Evolutionary conservation across 306 rosid species (phyloP).

Genomic region (Dicorynia guianensis): DNA sequence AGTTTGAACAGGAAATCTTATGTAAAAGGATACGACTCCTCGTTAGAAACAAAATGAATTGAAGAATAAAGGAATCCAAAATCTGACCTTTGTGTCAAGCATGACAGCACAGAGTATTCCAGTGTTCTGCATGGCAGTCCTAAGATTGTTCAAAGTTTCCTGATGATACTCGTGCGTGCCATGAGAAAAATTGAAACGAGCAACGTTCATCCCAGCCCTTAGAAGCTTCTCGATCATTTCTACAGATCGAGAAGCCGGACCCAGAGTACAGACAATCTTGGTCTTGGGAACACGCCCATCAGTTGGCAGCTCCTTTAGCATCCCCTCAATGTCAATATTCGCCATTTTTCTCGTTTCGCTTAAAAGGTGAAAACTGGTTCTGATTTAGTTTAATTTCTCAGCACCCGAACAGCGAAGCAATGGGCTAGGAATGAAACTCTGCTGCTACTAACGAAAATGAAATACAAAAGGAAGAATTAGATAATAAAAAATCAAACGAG

Average conservation of each 20-base stretch:
- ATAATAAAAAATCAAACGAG: too few relatives aligned
- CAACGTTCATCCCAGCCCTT: conserved; percentile 92
- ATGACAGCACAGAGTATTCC: conserved; percentile 86
- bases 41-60: not conserved
- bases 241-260: conserved; percentile 90
- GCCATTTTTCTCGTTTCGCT: conserved; percentile 48
- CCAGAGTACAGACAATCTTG: conserved; percentile 87
- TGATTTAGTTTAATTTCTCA: not conserved
- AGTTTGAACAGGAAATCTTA: too few relatives aligned
- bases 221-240: conserved; percentile 82
- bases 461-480: too few relatives aligned
- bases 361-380: not conserved
- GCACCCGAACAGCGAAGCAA: not conserved
- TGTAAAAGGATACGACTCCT: too few relatives aligned
- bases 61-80: not conserved
- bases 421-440: not conserved
- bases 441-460: too few relatives aligned
- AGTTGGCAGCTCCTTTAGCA: conserved; percentile 71
- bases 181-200: conserved; percentile 94
- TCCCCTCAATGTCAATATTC: conserved; percentile 86
- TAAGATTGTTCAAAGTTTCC: conserved; percentile 87
- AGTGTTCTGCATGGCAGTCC: conserved; percentile 82
- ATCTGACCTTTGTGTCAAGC: conserved; percentile 88
- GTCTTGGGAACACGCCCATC: conserved; percentile 89
- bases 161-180: conserved; percentile 93